Percentiles rank a stretch among this genome's conserved stretches.
phyloP scores from a whole-genome alignment of 495 filamentous ascomycete species.

The Filosporella fistucella region DNA sequence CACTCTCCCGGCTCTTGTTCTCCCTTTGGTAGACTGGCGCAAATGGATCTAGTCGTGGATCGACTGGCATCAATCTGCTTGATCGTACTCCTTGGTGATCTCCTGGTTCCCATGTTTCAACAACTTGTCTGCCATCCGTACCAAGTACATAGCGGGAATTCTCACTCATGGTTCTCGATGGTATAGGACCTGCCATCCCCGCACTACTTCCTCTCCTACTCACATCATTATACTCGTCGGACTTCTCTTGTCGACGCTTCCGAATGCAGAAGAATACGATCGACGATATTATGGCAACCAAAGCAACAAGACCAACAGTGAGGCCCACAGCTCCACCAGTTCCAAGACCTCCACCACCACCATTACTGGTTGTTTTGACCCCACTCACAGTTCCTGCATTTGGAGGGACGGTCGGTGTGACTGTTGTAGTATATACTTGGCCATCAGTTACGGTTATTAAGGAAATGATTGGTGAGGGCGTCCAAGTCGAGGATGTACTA shows the following conservation, averaged over 20 bases:
- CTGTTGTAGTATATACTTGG: constrained; percentile 45
- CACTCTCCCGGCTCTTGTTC: constrained; percentile 44
- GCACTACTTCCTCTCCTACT: constrained; percentile 13
- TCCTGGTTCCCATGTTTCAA: constrained; percentile 21
- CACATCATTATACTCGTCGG: constrained; percentile 4
- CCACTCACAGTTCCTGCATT: constrained; percentile 1
- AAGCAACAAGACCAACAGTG: constrained; percentile 25
- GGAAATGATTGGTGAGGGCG: constrained; percentile 38
- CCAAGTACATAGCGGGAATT: constrained; percentile 24
- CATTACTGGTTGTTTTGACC: neutral
- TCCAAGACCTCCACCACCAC: constrained; percentile 19
- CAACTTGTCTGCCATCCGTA: constrained; percentile 25
- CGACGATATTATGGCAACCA: constrained; percentile 13
- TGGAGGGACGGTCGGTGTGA: constrained; percentile 35
- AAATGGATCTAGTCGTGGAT: constrained; percentile 51
- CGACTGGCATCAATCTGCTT: constrained; percentile 47
- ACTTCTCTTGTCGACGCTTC: constrained; percentile 12
- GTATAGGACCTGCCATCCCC: constrained; percentile 9
- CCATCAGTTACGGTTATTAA: constrained; percentile 45
- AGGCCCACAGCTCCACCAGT: constrained; percentile 33
- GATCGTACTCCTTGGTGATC: constrained; percentile 28
- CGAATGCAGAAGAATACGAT: constrained; percentile 17
- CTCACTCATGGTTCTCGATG: constrained; percentile 25
- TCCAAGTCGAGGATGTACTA: constrained; percentile 24
- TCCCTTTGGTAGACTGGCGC: constrained; percentile 42